These are phyloP conservation scores for Sphaerosporella brunnea DNA, from an alignment of 495 filamentous ascomycete genomes.

Conservation along the genomic window DNA sequence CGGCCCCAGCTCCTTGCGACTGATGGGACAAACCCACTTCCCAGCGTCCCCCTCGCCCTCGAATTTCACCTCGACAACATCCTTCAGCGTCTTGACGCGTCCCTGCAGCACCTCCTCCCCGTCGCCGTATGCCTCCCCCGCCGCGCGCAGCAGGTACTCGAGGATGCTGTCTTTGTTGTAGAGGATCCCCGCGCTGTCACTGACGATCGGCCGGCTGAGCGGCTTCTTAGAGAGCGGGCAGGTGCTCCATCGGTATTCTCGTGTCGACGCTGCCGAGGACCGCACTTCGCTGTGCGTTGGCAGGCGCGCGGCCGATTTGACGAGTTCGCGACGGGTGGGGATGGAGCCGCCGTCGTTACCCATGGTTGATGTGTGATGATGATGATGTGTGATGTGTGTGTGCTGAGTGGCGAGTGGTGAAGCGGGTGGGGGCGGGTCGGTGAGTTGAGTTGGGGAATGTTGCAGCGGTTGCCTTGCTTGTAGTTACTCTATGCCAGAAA, in stretches of 20 bases:
- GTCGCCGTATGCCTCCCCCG: conserved; percentile 38
- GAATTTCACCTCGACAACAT: conserved; percentile 80
- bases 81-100: conserved; percentile 61
- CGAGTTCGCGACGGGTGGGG: conserved; percentile 84
- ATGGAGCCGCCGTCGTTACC: conserved; percentile 35
- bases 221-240: conserved; percentile 70
- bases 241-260: conserved; percentile 66
- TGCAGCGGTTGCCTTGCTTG: too few species aligned
- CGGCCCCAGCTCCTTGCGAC: conserved; percentile 69
- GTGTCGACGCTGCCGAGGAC: conserved; percentile 64
- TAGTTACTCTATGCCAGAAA: too few species aligned
- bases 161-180: conserved; percentile 92
- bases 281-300: conserved; percentile 81
- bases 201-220: conserved; percentile 57
- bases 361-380: too few species aligned
- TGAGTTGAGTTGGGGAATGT: too few species aligned
- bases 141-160: conserved; percentile 53
- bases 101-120: conserved; percentile 50
- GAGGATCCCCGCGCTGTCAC: conserved; percentile 65
- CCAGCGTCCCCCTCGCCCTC: conserved; percentile 35
- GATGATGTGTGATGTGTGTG: too few species aligned
- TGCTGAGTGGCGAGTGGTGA: too few species aligned
- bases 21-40: conserved; percentile 68
- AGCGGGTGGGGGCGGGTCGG: too few species aligned
- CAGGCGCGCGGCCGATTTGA: conserved; percentile 65